Percentiles rank a stretch among this genome's conserved stretches.
These are phyloP conservation scores for Lactifluus pinguis DNA, from an alignment of 768 basidiomycete species.

Conservation along the genomic window DNA sequence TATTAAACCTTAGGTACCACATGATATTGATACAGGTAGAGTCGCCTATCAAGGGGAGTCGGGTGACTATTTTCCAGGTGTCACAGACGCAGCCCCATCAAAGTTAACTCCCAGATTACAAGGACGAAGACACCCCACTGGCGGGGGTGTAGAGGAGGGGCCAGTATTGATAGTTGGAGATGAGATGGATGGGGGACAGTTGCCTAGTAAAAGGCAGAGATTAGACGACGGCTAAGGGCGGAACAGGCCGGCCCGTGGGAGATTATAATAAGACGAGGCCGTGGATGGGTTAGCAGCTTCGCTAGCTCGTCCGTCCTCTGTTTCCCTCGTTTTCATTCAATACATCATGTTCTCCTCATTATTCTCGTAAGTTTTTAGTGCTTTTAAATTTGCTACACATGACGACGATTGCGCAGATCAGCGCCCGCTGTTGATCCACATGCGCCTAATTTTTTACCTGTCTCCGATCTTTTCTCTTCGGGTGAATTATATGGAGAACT, in stretches of 20 bases:
- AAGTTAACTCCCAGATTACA: background rate
- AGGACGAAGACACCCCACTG: background rate
- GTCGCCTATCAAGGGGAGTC: slow-evolving; percentile 2
- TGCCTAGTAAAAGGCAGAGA: slow-evolving; percentile 1
- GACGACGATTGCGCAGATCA: slow-evolving; percentile 32
- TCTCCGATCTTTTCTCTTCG: slow-evolving; percentile 48
- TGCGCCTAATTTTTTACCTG: slow-evolving; percentile 77
- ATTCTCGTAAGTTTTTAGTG: slow-evolving; percentile 55
- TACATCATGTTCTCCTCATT: slow-evolving; percentile 65
- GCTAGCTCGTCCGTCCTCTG: too few species aligned
- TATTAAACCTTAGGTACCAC: slow-evolving; percentile 1
- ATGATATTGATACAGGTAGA: background rate
- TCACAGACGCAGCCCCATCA: background rate
- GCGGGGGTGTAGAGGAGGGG: background rate
- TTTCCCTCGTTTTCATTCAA: slow-evolving; percentile 15
- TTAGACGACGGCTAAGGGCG: background rate
- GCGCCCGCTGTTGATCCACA: slow-evolving; percentile 48
- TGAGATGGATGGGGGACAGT: background rate
- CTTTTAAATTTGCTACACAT: slow-evolving; percentile 2
- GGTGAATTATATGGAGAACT: slow-evolving; percentile 69
- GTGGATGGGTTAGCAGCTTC: too few species aligned
- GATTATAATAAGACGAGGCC: background rate
- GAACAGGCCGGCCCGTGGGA: slow-evolving; percentile 5
- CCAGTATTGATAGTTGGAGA: background rate
- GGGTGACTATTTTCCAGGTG: slow-evolving; percentile 2